Evolutionary conservation across 2,329 filamentous ascomycete species (phyloP).

Genomic region (Orbilia blumenaviensis): DNA sequence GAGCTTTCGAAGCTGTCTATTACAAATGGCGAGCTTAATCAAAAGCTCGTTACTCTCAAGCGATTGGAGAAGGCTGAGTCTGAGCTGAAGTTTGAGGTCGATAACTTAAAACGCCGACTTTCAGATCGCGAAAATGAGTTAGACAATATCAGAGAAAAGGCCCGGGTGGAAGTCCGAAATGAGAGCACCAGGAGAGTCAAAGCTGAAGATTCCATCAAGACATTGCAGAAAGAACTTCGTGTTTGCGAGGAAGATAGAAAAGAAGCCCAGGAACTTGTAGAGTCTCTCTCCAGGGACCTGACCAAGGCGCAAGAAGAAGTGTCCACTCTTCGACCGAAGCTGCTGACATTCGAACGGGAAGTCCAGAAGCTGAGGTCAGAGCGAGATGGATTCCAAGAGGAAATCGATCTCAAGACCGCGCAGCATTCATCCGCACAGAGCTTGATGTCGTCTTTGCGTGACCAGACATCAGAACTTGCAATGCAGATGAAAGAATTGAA

Average conservation of each 20-base stretch:
- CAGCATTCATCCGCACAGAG: slow-evolving; percentile 83
- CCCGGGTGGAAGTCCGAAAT: slow-evolving; percentile 75
- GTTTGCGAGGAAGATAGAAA: slow-evolving; percentile 80
- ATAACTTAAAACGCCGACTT: slow-evolving; percentile 73
- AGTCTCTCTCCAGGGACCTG: slow-evolving; percentile 76
- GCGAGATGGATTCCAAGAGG: slow-evolving; percentile 74
- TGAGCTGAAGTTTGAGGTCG: slow-evolving; percentile 79
- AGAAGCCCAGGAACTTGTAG: slow-evolving; percentile 76
- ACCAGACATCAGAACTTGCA: slow-evolving; percentile 86
- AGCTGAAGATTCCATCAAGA: slow-evolving; percentile 80
- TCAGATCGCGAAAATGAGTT: slow-evolving; percentile 81
- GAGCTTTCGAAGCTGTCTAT: slow-evolving; percentile 79
- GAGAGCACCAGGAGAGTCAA: slow-evolving; percentile 67
- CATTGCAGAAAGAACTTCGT: slow-evolving; percentile 78
- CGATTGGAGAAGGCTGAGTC: slow-evolving; percentile 83
- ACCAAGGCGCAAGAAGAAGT: slow-evolving; percentile 77
- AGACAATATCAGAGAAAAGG: slow-evolving; percentile 78
- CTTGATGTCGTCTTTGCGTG: slow-evolving; percentile 88
- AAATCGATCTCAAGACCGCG: slow-evolving; percentile 82
- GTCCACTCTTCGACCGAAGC: slow-evolving; percentile 69
- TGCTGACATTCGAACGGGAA: slow-evolving; percentile 77
- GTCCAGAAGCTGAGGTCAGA: slow-evolving; percentile 74
- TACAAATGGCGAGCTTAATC: slow-evolving; percentile 76
- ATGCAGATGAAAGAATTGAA: slow-evolving; percentile 91
- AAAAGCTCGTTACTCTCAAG: slow-evolving; percentile 71